A percentile compares a stretch with the other conserved stretches of the same genome.
phyloP scores from a whole-genome alignment of 2,329 filamentous ascomycete genomes.

The Penicillium sp. region DNA sequence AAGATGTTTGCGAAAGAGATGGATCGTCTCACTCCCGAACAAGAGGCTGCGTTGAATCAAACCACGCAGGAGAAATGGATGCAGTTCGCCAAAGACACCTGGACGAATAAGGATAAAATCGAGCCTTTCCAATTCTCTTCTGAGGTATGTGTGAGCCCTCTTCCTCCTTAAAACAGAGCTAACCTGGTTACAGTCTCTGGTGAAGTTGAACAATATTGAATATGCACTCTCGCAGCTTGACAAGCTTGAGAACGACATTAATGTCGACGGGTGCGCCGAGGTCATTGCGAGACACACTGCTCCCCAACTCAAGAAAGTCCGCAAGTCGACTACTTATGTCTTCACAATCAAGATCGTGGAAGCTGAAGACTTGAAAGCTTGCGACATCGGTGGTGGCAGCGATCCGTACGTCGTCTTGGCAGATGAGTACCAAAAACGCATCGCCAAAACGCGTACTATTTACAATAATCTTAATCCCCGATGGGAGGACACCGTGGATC shows the following conservation, averaged over 20 bases:
- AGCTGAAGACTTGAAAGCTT: slow-evolving; percentile 96
- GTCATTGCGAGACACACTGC: slow-evolving; percentile 75
- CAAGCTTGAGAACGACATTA: slow-evolving; percentile 83
- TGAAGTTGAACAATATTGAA: slow-evolving; percentile 97
- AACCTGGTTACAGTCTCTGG: slow-evolving; percentile 70
- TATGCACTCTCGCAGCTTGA: slow-evolving; percentile 92
- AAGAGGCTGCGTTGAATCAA: slow-evolving; percentile 74
- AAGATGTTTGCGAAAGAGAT: slow-evolving; percentile 85
- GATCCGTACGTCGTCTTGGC: slow-evolving; percentile 97
- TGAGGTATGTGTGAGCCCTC: slow-evolving; percentile 61
- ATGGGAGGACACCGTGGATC: slow-evolving; percentile 97
- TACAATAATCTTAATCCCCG: slow-evolving; percentile 88
- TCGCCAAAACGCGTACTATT: slow-evolving; percentile 91
- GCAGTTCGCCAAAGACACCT: slow-evolving; percentile 89
- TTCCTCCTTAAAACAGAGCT: neutral
- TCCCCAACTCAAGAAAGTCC: slow-evolving; percentile 66
- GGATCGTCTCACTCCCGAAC: slow-evolving; percentile 86
- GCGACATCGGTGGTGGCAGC: slow-evolving; percentile 89
- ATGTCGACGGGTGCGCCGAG: slow-evolving; percentile 86
- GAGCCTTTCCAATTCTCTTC: slow-evolving; percentile 97
- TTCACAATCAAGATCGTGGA: slow-evolving; percentile 99
- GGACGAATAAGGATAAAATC: slow-evolving; percentile 86
- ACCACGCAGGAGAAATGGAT: slow-evolving; percentile 91
- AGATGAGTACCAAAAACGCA: slow-evolving; percentile 95
- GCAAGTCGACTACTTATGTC: slow-evolving; percentile 82